phyloP scores from a whole-genome alignment of 2,329 filamentous ascomycete genomes.

The Massarina eburnea region DNA sequence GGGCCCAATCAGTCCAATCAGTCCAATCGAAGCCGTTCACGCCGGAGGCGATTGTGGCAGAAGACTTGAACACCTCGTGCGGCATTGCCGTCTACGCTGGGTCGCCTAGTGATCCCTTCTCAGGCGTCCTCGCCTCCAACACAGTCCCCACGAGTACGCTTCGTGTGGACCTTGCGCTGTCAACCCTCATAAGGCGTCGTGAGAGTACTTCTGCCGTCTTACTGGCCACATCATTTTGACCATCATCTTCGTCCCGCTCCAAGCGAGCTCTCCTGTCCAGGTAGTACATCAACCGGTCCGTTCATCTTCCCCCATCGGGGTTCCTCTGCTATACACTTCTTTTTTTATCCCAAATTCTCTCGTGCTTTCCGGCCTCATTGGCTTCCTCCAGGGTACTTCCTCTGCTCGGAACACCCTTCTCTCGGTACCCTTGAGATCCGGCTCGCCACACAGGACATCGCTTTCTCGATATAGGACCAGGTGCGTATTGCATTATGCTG shows the following conservation, averaged over 20 bases:
- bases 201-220: slow-evolving; percentile 28
- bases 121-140: slow-evolving; percentile 24
- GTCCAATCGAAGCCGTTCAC: slow-evolving; percentile 11
- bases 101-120: slow-evolving; percentile 25
- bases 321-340: slow-evolving; percentile 30
- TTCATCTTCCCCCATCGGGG: slow-evolving; percentile 38
- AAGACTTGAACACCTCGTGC: slow-evolving; percentile 32
- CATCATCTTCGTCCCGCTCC: slow-evolving; percentile 41
- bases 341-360: slow-evolving; percentile 38
- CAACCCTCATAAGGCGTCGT: slow-evolving; percentile 35
- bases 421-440: slow-evolving; percentile 33
- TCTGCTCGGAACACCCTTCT: slow-evolving; percentile 21
- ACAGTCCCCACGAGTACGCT: slow-evolving; percentile 25
- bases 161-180: slow-evolving; percentile 35
- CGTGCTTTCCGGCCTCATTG: slow-evolving; percentile 31
- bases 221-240: slow-evolving; percentile 39
- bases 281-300: slow-evolving; percentile 30
- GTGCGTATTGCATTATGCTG: slow-evolving; percentile 32
- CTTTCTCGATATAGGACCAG: slow-evolving; percentile 36
- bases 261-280: slow-evolving; percentile 38
- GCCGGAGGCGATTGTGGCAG: slow-evolving; percentile 39
- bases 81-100: slow-evolving; percentile 31
- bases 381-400: slow-evolving; percentile 26
- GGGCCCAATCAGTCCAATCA: slow-evolving; percentile 30
- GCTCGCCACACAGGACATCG: slow-evolving; percentile 32